A percentile compares a stretch with the other conserved stretches of the same genome.
Evolutionary conservation across 495 filamentous ascomycete species (phyloP).

Genomic region (Hypoxylon lienhwacheense): DNA sequence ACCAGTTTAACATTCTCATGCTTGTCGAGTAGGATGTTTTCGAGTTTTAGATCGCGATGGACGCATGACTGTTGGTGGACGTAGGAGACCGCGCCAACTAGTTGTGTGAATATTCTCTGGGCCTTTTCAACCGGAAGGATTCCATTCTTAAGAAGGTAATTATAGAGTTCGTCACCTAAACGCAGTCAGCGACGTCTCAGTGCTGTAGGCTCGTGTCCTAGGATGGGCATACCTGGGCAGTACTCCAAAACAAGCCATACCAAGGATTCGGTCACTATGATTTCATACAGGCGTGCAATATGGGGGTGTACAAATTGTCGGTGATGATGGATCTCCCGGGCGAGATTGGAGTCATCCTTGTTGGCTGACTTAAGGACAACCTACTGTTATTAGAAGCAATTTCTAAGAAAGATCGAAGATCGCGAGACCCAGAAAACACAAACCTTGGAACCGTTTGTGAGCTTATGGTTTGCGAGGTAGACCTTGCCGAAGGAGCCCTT

Average conservation of each 20-base stretch:
- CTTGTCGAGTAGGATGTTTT: constrained; percentile 97
- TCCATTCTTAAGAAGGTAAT: constrained; percentile 86
- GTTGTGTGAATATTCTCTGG: constrained; percentile 92
- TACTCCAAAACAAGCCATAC: constrained; percentile 98
- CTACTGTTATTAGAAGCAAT: constrained; percentile 50
- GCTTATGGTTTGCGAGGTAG: constrained; percentile 93
- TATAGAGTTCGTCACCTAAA: constrained; percentile 92
- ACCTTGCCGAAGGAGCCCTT: constrained; percentile 99
- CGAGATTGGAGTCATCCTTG: constrained; percentile 92
- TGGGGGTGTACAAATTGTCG: constrained; percentile 97
- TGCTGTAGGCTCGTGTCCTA: not conserved
- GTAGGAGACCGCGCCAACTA: constrained; percentile 93
- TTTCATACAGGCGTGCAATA: constrained; percentile 95
- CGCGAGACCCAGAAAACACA: constrained; percentile 22
- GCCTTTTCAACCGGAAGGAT: constrained; percentile 84
- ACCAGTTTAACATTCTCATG: constrained; percentile 98
- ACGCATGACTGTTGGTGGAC: constrained; percentile 96
- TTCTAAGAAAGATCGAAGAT: constrained; percentile 9
- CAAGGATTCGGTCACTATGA: constrained; percentile 90
- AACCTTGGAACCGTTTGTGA: constrained; percentile 98
- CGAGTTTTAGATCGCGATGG: constrained; percentile 93
- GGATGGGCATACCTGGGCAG: constrained; percentile 72
- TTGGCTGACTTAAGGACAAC: constrained; percentile 97
- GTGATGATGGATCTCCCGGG: constrained; percentile 97
- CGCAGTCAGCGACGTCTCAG: constrained; percentile 25